Evolutionary conservation across 495 filamentous ascomycete genomes (phyloP).

Genomic region (Trichoderma asperelloides): DNA sequence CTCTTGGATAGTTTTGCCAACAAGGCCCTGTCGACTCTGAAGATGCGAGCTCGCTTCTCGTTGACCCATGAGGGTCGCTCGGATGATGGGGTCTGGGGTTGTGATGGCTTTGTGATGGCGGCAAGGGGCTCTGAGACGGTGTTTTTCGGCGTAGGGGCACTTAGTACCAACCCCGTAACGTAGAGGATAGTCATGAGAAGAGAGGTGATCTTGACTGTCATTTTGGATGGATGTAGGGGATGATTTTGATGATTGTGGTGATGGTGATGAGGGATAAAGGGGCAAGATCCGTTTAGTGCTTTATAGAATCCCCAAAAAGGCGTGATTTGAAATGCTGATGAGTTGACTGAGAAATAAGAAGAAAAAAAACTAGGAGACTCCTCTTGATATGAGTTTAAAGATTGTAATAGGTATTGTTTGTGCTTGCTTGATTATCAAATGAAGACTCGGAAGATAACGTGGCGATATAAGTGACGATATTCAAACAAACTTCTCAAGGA

Average conservation of each 20-base stretch:
- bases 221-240: neutral
- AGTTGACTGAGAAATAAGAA: neutral
- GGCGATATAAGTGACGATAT: neutral
- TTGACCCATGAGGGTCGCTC: neutral
- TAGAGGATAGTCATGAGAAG: neutral
- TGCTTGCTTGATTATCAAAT: neutral
- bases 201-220: neutral
- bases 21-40: slow-evolving; percentile 2
- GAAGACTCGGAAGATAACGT: neutral
- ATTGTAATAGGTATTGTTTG: neutral
- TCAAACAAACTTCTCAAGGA: neutral
- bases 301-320: neutral
- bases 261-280: neutral
- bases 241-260: neutral
- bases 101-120: neutral
- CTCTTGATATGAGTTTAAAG: neutral
- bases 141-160: neutral
- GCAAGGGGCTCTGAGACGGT: neutral
- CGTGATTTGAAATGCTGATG: neutral
- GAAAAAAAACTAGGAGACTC: neutral
- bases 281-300: neutral
- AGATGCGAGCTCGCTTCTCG: neutral
- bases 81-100: neutral
- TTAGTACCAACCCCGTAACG: neutral
- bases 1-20: neutral